Evolutionary conservation across 169 alveolate genomes (phyloP).

Genomic region (Eimeria brunetti): DNA sequence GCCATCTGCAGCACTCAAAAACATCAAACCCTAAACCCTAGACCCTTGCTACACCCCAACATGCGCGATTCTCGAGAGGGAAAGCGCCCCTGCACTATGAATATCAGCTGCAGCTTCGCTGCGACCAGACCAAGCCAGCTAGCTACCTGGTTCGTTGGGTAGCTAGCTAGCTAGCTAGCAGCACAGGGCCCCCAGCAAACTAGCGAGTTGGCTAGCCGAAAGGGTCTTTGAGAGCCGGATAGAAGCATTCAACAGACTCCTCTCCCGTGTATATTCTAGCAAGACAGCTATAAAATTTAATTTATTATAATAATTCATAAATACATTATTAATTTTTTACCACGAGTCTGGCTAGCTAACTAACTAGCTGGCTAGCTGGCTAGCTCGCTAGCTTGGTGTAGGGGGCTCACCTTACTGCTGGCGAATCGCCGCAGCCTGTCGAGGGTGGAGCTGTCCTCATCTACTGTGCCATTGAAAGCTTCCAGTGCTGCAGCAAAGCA

Average conservation of each 20-base stretch:
- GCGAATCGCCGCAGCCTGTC: not conserved
- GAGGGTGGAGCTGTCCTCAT: not conserved
- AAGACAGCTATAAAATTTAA: too few relatives aligned
- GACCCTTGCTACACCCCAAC: too few relatives aligned
- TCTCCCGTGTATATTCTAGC: too few relatives aligned
- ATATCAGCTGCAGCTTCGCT: not conserved
- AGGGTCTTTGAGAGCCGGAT: not conserved
- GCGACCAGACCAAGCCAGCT: not conserved
- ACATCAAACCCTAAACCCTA: conserved; percentile 1
- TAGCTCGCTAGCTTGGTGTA: not conserved
- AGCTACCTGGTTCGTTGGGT: too few relatives aligned
- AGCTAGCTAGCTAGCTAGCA: not conserved
- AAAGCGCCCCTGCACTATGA: not conserved
- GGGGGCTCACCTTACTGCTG: not conserved
- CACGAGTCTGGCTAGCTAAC: not conserved
- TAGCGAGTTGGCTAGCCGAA: not conserved
- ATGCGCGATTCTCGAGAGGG: not conserved
- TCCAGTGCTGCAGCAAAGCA: not conserved
- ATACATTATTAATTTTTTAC: too few relatives aligned
- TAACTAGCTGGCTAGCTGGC: too few relatives aligned
- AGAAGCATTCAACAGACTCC: too few relatives aligned
- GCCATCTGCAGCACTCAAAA: conserved; percentile 11
- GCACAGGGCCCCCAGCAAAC: not conserved
- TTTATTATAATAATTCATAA: too few relatives aligned
- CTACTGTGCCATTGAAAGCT: not conserved